Conservation (phyloP, 2,329 filamentous ascomycete genomes). For the Ophiostoma himal-ulmi region DNA sequence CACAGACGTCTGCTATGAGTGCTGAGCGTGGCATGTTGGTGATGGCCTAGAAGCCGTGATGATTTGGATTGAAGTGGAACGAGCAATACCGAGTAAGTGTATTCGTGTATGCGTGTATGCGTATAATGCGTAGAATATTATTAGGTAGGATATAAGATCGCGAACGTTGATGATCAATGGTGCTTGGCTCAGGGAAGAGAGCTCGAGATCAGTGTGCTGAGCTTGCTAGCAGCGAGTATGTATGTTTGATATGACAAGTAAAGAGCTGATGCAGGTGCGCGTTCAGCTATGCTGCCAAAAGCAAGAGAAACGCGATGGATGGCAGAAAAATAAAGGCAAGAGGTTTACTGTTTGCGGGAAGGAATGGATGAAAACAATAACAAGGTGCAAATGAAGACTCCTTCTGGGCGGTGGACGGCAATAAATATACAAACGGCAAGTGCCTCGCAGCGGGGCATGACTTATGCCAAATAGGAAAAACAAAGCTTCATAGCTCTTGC, state of each 20-base stretch:
- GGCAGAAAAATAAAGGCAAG: neutral
- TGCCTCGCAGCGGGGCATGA: neutral
- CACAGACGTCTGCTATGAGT: neutral
- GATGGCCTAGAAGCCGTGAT: neutral
- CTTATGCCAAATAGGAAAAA: neutral
- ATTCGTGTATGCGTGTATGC: neutral
- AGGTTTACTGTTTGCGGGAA: neutral
- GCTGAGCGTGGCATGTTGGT: neutral
- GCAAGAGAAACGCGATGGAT: neutral
- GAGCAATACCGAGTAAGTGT: neutral
- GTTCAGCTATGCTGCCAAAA: neutral
- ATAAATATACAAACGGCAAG: neutral
- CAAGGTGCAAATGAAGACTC: neutral
- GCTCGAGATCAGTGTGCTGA: too few species aligned
- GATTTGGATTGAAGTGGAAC: neutral
- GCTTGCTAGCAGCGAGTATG: neutral
- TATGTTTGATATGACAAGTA: neutral
- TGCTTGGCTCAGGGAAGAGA: neutral
- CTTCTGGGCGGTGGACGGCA: neutral
- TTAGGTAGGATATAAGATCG: neutral
- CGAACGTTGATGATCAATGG: neutral
- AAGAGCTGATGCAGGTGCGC: neutral
- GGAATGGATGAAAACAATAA: too few species aligned
- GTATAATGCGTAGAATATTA: neutral
- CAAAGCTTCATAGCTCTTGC: neutral